Percentiles rank a stretch among this genome's conserved stretches.
Conservation (phyloP, 2,329 filamentous ascomycete genomes). For the Colletotrichum salicis region DNA sequence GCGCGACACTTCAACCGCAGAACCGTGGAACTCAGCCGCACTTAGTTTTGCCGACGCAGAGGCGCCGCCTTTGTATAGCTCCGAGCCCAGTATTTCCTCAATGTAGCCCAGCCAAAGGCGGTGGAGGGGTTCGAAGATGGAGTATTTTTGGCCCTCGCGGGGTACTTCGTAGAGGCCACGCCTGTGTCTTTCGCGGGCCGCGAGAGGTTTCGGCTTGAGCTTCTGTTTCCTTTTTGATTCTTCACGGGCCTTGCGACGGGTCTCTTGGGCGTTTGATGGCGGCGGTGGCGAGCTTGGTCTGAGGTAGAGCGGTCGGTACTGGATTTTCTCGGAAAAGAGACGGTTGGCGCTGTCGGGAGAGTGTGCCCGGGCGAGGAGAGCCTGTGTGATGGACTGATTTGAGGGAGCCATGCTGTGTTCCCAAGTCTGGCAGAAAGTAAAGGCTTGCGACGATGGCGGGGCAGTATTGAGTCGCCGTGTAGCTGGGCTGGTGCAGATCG, state of each 20-base stretch:
- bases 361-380: constrained; percentile 81
- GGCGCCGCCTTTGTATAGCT: constrained; percentile 65
- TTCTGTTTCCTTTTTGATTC: constrained; percentile 57
- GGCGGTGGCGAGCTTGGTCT: constrained; percentile 77
- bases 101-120: constrained; percentile 87
- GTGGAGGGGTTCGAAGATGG: constrained; percentile 81
- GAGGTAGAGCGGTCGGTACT: constrained; percentile 83
- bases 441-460: not conserved
- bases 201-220: constrained; percentile 74
- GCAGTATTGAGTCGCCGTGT: not conserved
- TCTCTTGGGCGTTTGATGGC: constrained; percentile 67
- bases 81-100: constrained; percentile 78
- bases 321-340: constrained; percentile 85
- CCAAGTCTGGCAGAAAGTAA: not conserved
- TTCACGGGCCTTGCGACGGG: constrained; percentile 61
- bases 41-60: constrained; percentile 78
- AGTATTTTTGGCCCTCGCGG: constrained; percentile 74
- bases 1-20: constrained; percentile 82
- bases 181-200: constrained; percentile 79
- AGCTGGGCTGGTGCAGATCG: not conserved
- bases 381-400: constrained; percentile 60
- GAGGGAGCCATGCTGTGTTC: constrained; percentile 45
- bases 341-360: constrained; percentile 75
- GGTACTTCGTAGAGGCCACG: constrained; percentile 81
- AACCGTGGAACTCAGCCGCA: constrained; percentile 92